These are phyloP conservation scores for Tulasnella sp. DNA, from an alignment of 768 basidiomycete species.

Conservation along the genomic window DNA sequence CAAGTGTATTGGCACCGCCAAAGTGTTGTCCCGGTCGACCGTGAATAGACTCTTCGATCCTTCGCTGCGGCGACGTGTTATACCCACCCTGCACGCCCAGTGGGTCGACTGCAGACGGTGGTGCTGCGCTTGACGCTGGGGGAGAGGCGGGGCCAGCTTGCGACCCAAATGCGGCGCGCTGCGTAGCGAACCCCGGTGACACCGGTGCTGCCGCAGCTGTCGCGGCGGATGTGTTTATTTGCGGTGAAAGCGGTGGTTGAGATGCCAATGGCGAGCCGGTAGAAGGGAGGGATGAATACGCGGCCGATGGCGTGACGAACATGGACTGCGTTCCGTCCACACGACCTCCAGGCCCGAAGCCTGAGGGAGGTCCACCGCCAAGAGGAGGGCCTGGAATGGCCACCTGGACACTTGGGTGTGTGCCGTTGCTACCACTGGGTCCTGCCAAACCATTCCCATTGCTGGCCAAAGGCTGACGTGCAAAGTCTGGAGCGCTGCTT, in stretches of 20 bases:
- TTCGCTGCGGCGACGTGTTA: not conserved
- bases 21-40: not conserved
- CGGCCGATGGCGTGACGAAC: conserved; percentile 57
- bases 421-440: not conserved
- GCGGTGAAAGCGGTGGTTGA: not conserved
- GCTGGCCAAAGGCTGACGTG: not conserved
- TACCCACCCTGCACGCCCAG: conserved; percentile 5
- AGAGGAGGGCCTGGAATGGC: not conserved
- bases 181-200: not conserved
- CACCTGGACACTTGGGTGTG: too few relatives aligned
- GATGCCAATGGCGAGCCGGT: conserved; percentile 15
- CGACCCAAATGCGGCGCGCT: conserved; percentile 3
- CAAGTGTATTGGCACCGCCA: conserved; percentile 37
- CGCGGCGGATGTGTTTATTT: not conserved
- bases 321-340: conserved; percentile 70
- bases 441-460: not conserved
- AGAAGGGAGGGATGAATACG: too few relatives aligned
- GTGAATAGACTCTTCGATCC: conserved; percentile 5
- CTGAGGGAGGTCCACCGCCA: not conserved
- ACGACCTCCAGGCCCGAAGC: conserved; percentile 37
- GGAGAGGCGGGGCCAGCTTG: not conserved
- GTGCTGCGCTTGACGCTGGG: not conserved
- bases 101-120: not conserved
- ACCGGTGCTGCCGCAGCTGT: not conserved
- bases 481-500: not conserved